These are phyloP conservation scores for Chytridium lagenaria DNA, from an alignment of 371 early-diverging fungal genomes.

Conservation along the genomic window DNA sequence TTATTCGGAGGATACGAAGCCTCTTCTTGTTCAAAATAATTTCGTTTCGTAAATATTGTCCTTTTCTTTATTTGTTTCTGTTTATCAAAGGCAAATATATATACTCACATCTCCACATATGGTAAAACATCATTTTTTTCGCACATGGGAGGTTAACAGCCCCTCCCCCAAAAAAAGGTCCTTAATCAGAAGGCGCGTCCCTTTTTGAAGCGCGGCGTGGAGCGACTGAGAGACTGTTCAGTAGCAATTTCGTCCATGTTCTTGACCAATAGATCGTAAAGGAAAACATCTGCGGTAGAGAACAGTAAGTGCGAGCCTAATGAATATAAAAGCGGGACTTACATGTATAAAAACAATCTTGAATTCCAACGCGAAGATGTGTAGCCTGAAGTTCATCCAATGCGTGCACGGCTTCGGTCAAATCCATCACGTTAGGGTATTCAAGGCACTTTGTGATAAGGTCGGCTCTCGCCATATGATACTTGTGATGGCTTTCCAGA, in stretches of 20 bases:
- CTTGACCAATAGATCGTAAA: neutral
- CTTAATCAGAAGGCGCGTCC: too few relatives aligned
- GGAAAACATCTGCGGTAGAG: neutral
- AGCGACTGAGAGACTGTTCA: neutral
- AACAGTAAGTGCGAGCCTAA: neutral
- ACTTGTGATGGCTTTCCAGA: slow-evolving; percentile 7
- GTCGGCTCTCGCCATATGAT: neutral
- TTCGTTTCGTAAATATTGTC: neutral
- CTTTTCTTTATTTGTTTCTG: neutral
- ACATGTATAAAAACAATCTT: slow-evolving; percentile 13
- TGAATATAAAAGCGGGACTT: slow-evolving; percentile 4
- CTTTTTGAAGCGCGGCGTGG: too few relatives aligned
- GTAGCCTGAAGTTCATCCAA: slow-evolving; percentile 1
- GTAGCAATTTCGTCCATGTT: neutral
- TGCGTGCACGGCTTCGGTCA: neutral
- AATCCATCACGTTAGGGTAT: slow-evolving; percentile 7
- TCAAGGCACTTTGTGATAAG: slow-evolving; percentile 14
- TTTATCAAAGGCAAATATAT: neutral
- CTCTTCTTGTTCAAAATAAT: neutral
- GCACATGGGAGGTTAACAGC: neutral
- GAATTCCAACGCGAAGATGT: neutral
- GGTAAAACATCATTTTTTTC: neutral
- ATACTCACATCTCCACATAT: neutral
- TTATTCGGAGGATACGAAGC: too few relatives aligned
- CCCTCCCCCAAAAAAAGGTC: too few relatives aligned